Evolutionary conservation across 345 rosid species (phyloP).

Genomic region (Jatropha curcas): DNA sequence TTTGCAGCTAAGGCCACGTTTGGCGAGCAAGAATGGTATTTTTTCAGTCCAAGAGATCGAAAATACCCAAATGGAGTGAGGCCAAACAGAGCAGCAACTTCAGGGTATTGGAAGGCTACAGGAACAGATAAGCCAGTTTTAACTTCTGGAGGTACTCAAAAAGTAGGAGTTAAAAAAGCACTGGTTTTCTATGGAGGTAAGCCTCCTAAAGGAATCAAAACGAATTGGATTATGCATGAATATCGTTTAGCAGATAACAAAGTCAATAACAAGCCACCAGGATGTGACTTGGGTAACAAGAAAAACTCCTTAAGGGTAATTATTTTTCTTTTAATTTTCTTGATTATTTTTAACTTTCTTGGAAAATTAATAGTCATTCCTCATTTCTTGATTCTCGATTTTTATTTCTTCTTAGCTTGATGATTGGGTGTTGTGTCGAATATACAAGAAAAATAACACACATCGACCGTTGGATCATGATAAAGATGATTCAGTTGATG

Average conservation of each 20-base stretch:
- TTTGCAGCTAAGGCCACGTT: conserved; percentile 37
- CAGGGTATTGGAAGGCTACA: conserved; percentile 42
- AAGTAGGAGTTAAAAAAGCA: conserved; percentile 39
- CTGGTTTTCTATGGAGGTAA: conserved; percentile 42
- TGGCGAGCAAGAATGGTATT: conserved; percentile 40
- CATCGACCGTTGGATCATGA: conserved; percentile 54
- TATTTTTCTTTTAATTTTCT: neutral
- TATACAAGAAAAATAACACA: conserved; percentile 73
- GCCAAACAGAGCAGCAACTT: conserved; percentile 42
- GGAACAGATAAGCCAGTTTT: conserved; percentile 38
- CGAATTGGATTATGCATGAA: conserved; percentile 42
- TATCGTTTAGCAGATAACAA: conserved; percentile 33
- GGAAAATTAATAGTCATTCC: neutral
- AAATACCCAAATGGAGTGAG: conserved; percentile 38
- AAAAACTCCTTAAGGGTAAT: conserved; percentile 83
- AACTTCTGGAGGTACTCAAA: conserved; percentile 29
- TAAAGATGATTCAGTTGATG: conserved; percentile 55
- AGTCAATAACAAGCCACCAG: conserved; percentile 55
- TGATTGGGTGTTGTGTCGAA: conserved; percentile 95
- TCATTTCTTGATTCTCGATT: neutral
- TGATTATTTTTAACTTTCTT: neutral
- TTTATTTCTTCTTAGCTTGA: conserved; percentile 58
- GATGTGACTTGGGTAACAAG: conserved; percentile 66
- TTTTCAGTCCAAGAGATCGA: conserved; percentile 38
- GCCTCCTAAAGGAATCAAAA: conserved; percentile 37